These are phyloP conservation scores for Penicillium verhagenii DNA, from an alignment of 495 filamentous ascomycete species.

Conservation along the genomic window DNA sequence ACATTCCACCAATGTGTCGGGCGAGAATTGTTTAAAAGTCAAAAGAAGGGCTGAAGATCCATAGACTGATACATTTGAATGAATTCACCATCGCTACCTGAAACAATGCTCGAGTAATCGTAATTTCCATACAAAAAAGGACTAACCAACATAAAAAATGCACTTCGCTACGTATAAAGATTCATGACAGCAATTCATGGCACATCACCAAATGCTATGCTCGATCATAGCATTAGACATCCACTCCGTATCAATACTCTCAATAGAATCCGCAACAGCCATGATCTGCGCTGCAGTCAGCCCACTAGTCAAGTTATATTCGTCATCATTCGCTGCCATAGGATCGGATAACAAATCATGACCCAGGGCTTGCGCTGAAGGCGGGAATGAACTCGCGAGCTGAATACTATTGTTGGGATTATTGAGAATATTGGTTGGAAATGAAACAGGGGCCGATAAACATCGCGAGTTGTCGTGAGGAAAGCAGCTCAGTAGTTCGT, in stretches of 20 bases:
- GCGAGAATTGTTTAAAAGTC: too few species aligned
- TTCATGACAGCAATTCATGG: not conserved
- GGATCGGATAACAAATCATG: slow-evolving; percentile 19
- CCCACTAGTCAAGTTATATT: slow-evolving; percentile 15
- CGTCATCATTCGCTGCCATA: slow-evolving; percentile 10
- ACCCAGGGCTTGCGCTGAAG: slow-evolving; percentile 10
- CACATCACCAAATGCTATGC: slow-evolving; percentile 35
- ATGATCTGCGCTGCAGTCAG: slow-evolving; percentile 37
- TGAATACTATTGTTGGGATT: slow-evolving; percentile 1
- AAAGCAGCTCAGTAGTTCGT: slow-evolving; percentile 29
- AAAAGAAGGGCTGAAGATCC: too few species aligned
- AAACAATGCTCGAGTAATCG: too few species aligned
- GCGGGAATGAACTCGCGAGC: slow-evolving; percentile 14
- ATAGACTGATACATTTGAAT: too few species aligned
- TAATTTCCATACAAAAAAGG: too few species aligned
- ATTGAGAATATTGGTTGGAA: slow-evolving; percentile 14
- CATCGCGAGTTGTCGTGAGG: slow-evolving; percentile 17
- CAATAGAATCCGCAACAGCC: slow-evolving; percentile 41
- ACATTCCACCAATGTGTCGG: too few species aligned
- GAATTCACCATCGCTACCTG: too few species aligned
- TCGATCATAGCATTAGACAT: slow-evolving; percentile 40
- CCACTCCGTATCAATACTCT: slow-evolving; percentile 39
- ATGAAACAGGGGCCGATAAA: slow-evolving; percentile 15
- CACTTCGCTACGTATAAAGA: not conserved
- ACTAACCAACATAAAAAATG: not conserved